Evolutionary conservation across 2,329 filamentous ascomycete genomes (phyloP).

Genomic region (Pyrenochaeta sp.): DNA sequence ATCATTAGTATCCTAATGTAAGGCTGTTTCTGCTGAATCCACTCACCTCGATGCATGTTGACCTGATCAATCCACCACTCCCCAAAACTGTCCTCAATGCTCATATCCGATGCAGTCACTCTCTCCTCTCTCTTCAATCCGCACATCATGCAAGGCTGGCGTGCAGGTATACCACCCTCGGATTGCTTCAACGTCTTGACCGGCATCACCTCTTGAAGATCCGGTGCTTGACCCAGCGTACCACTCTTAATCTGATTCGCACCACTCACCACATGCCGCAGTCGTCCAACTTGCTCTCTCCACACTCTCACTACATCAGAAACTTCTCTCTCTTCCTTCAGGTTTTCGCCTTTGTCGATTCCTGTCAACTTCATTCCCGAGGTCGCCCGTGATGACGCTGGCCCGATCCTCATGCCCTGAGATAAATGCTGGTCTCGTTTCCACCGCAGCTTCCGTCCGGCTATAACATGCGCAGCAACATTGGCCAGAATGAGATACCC

Average conservation of each 20-base stretch:
- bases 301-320: slow-evolving; percentile 78
- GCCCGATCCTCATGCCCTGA: slow-evolving; percentile 85
- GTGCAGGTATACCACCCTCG: slow-evolving; percentile 75
- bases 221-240: slow-evolving; percentile 65
- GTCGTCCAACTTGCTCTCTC: slow-evolving; percentile 76
- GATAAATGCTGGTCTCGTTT: slow-evolving; percentile 85
- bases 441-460: slow-evolving; percentile 86
- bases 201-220: slow-evolving; percentile 73
- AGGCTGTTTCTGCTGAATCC: slow-evolving; percentile 34
- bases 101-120: slow-evolving; percentile 74
- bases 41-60: slow-evolving; percentile 69
- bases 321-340: slow-evolving; percentile 84
- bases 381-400: slow-evolving; percentile 70
- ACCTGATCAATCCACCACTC: slow-evolving; percentile 90
- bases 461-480: slow-evolving; percentile 80
- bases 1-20: slow-evolving; percentile 9
- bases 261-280: slow-evolving; percentile 76
- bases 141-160: slow-evolving; percentile 82
- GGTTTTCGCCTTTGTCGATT: slow-evolving; percentile 81
- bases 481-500: slow-evolving; percentile 69
- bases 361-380: slow-evolving; percentile 92
- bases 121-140: slow-evolving; percentile 89
- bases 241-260: slow-evolving; percentile 60
- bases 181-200: slow-evolving; percentile 67
- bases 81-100: slow-evolving; percentile 88